phyloP scores from a whole-genome alignment of 2,329 filamentous ascomycete species.

The Sporothrix variecibatus region DNA sequence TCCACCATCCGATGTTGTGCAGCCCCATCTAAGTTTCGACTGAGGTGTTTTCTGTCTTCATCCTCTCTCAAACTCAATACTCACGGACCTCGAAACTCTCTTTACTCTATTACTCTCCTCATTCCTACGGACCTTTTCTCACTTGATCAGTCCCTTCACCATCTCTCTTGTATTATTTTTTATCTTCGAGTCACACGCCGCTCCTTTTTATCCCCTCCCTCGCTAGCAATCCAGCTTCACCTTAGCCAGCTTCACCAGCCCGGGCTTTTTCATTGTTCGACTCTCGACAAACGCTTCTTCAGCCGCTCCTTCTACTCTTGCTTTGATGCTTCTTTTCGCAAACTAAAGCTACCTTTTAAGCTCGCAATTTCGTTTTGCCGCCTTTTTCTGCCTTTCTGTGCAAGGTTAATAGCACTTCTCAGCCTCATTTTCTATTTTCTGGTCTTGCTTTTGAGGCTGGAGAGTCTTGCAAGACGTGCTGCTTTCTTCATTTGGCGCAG shows the following conservation, averaged over 20 bases:
- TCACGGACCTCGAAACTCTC: not conserved
- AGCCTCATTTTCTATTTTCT: not conserved
- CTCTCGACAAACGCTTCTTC: not conserved
- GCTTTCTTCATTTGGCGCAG: not conserved
- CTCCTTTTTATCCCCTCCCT: not conserved
- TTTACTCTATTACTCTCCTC: not conserved
- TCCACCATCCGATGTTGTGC: constrained; percentile 6
- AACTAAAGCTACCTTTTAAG: not conserved
- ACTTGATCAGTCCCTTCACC: not conserved
- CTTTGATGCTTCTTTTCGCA: not conserved
- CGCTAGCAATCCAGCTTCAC: not conserved
- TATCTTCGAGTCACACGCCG: not conserved
- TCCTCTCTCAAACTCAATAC: not conserved
- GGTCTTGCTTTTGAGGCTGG: not conserved
- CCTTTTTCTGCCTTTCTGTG: not conserved
- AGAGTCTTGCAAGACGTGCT: not conserved
- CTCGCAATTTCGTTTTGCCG: not conserved
- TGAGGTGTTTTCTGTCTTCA: not conserved
- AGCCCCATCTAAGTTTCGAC: not conserved
- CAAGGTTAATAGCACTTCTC: not conserved
- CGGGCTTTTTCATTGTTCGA: not conserved
- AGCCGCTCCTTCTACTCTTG: not conserved
- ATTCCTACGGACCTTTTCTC: not conserved
- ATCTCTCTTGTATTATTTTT: not conserved
- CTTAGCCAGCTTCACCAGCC: not conserved